Conservation (phyloP, 768 basidiomycete genomes). For the Calocybe indica region DNA sequence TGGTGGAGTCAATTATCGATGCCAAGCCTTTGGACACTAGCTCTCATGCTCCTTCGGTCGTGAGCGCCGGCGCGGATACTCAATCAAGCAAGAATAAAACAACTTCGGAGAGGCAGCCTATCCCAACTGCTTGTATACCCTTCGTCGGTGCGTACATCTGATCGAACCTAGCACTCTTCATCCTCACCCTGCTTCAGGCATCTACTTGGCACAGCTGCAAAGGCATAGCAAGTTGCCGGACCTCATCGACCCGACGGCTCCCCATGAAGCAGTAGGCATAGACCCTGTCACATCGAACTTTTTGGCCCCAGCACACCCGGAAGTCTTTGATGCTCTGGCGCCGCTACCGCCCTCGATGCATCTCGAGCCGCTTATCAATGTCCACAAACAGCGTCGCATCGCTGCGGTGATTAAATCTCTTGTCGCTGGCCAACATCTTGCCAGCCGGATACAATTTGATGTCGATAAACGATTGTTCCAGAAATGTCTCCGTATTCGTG, state of each 20-base stretch:
- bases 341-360: slow-evolving; percentile 73
- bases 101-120: slow-evolving; percentile 28
- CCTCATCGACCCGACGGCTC: slow-evolving; percentile 78
- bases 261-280: slow-evolving; percentile 59
- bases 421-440: slow-evolving; percentile 79
- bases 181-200: slow-evolving; percentile 34
- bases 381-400: slow-evolving; percentile 82
- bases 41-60: slow-evolving; percentile 48
- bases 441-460: slow-evolving; percentile 62
- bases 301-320: slow-evolving; percentile 66
- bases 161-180: not conserved
- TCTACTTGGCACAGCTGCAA: slow-evolving; percentile 71
- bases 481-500: slow-evolving; percentile 65
- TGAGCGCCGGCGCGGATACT: slow-evolving; percentile 34
- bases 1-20: slow-evolving; percentile 59
- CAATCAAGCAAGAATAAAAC: slow-evolving; percentile 30
- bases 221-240: slow-evolving; percentile 66
- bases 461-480: slow-evolving; percentile 76
- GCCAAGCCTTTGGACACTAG: slow-evolving; percentile 55
- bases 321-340: slow-evolving; percentile 70
- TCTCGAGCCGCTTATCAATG: slow-evolving; percentile 82
- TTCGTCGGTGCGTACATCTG: slow-evolving; percentile 59
- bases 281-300: slow-evolving; percentile 60
- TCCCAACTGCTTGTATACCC: slow-evolving; percentile 63
- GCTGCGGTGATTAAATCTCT: slow-evolving; percentile 76